Conservation (phyloP, 192 early-diverging fungal genomes). For the Fimicolochytrium jonesii region DNA sequence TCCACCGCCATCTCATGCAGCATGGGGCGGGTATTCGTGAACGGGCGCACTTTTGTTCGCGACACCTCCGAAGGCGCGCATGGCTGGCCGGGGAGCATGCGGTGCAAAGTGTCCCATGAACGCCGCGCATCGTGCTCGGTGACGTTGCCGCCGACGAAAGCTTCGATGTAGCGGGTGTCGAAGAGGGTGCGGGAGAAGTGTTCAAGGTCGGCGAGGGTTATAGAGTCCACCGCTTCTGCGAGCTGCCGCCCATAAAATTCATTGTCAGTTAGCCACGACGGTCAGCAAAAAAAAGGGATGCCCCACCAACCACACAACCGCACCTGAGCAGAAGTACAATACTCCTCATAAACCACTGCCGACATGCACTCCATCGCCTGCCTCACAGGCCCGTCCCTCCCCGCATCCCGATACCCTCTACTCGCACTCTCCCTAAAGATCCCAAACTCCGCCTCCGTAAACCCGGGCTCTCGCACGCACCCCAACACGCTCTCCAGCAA, state of each 20-base stretch:
- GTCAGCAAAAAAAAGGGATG: not conserved
- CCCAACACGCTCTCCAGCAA: conserved; percentile 25
- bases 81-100: conserved; percentile 1
- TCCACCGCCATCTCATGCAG: conserved; percentile 1
- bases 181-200: conserved; percentile 17
- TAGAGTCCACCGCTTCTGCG: conserved; percentile 13
- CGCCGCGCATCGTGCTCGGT: conserved; percentile 4
- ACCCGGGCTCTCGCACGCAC: conserved; percentile 11
- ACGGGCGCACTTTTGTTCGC: conserved; percentile 10
- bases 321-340: conserved; percentile 10
- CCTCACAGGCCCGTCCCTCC: conserved; percentile 27
- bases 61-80: conserved; percentile 4
- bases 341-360: conserved; percentile 13
- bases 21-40: conserved; percentile 1
- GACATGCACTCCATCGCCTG: conserved; percentile 32
- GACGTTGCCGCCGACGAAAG: conserved; percentile 34
- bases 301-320: too few relatives aligned
- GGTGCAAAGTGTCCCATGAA: conserved; percentile 14
- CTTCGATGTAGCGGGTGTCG: conserved; percentile 26
- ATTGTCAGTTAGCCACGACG: not conserved
- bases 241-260: conserved; percentile 5
- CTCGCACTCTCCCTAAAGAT: conserved; percentile 23
- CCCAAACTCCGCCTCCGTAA: conserved; percentile 18
- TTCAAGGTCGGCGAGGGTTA: conserved; percentile 17
- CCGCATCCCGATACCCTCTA: conserved; percentile 25